phyloP scores from a whole-genome alignment of 2,329 filamentous ascomycete species.

The Aspergillus neoniger region DNA sequence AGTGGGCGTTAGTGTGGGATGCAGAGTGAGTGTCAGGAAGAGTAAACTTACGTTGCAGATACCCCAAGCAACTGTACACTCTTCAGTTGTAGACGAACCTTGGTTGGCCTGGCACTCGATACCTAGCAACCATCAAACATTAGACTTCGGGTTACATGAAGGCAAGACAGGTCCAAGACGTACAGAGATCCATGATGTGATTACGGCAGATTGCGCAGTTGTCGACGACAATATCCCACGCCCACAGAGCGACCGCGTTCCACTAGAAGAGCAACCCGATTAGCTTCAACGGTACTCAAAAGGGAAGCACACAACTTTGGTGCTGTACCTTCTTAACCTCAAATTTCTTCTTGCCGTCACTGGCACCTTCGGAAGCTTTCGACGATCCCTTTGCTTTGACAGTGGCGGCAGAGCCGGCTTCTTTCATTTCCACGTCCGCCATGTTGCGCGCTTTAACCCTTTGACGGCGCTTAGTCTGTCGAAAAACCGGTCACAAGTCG shows the following conservation, averaged over 20 bases:
- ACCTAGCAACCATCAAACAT: slow-evolving; percentile 52
- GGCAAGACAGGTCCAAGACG: slow-evolving; percentile 32
- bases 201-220: slow-evolving; percentile 99
- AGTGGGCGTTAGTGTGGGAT: slow-evolving; percentile 15
- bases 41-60: slow-evolving; percentile 84
- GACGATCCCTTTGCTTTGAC: slow-evolving; percentile 57
- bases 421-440: slow-evolving; percentile 97
- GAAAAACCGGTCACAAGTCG: not conserved
- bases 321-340: slow-evolving; percentile 91
- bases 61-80: slow-evolving; percentile 98
- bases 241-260: slow-evolving; percentile 98
- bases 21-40: not conserved
- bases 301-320: not conserved
- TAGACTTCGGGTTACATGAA: slow-evolving; percentile 17
- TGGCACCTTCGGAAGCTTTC: slow-evolving; percentile 54
- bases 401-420: slow-evolving; percentile 62
- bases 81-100: slow-evolving; percentile 92
- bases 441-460: slow-evolving; percentile 51
- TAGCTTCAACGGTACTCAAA: slow-evolving; percentile 1
- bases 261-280: slow-evolving; percentile 62
- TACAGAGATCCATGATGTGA: slow-evolving; percentile 99
- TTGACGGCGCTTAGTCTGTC: not conserved
- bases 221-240: slow-evolving; percentile 99
- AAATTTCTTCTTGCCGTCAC: slow-evolving; percentile 86
- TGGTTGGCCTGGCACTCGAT: slow-evolving; percentile 99